Evolutionary conservation across 106 monocot species (phyloP), one percentile per base, ranked within the genome.

Genomic region (Iris macrosiphon): DNA sequence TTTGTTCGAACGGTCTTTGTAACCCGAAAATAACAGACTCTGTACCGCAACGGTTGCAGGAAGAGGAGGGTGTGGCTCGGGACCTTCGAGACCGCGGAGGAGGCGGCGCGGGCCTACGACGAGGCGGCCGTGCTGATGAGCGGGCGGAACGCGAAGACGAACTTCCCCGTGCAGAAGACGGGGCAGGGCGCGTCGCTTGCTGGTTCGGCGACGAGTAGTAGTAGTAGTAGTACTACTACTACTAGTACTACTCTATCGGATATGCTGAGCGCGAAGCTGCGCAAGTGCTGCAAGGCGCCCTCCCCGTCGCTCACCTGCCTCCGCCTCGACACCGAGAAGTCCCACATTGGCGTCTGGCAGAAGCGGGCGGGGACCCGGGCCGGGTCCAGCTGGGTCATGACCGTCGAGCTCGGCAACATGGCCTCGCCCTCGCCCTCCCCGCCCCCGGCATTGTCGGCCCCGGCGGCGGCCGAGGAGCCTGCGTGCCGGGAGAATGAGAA

Each of bases 311-410:
- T 92, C 61, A 92, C 92, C 41, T 92, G 92, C 65, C 87, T 92
- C 50, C 72, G 92, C 31, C 82, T 92, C 14, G 92, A 92, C 79
- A 68, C 77, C n/a, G 92, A 92, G 67, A 87, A 77, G 57, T 83
- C 87, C 26, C 69, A 87, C 68, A 92, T 92, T 58, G 92, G 86
- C 6, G 77, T 92, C 15, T 92, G 92, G 92, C 92, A 92, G 79
- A 92, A 92, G 68, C 72, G 92, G 4, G 87, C 92, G 28, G 92
- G 92, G 2, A 22, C 82, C 5, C 82, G 87, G 1, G 70, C 87
- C n/a, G 76, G 77, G 37, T 92, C 87, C 32, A 87, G 49, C 58
- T 86, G 92, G 86, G 92, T 92, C 68, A 76, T 92, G 83, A 92
- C 83, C 7, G 79, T 92, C 12, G 57, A 92, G 62, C 82, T 92